Conservation (phyloP, 768 basidiomycete genomes). For the Suillus lakei region DNA sequence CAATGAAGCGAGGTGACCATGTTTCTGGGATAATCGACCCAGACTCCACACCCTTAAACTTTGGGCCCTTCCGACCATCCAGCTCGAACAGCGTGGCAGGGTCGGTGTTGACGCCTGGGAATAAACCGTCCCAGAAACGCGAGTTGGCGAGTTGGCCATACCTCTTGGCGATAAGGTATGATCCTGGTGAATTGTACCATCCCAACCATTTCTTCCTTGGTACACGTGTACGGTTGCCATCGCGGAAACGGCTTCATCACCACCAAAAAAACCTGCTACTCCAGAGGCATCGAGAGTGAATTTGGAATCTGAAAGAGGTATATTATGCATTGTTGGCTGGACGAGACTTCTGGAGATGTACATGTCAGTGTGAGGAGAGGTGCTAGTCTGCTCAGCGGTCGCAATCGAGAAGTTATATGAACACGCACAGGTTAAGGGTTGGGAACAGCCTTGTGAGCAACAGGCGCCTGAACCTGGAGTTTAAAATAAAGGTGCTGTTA, state of each 20-base stretch:
- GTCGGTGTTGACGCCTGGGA: conserved; percentile 38
- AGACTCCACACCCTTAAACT: conserved; percentile 37
- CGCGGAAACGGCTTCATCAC: conserved; percentile 43
- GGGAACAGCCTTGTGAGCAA: background rate
- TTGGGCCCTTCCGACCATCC: conserved; percentile 36
- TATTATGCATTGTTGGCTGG: conserved; percentile 19
- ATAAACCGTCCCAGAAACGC: conserved; percentile 39
- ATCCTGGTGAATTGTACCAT: conserved; percentile 45
- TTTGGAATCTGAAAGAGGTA: conserved; percentile 20
- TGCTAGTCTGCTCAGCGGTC: background rate
- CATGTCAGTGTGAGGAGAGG: conserved; percentile 22
- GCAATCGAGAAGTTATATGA: background rate
- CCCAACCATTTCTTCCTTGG: conserved; percentile 38
- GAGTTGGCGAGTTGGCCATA: conserved; percentile 38
- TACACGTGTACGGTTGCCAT: conserved; percentile 43
- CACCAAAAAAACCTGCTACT: conserved; percentile 42
- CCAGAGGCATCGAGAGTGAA: conserved; percentile 38
- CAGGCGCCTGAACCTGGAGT: background rate
- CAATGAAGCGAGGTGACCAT: conserved; percentile 35
- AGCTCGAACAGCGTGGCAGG: conserved; percentile 37
- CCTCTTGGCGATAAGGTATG: conserved; percentile 39
- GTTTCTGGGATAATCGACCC: conserved; percentile 36
- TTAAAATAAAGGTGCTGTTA: background rate
- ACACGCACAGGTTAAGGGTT: background rate
- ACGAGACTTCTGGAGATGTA: conserved; percentile 20